phyloP scores from a whole-genome alignment of 371 early-diverging fungal species.

The Capillidium rhysosporum region DNA sequence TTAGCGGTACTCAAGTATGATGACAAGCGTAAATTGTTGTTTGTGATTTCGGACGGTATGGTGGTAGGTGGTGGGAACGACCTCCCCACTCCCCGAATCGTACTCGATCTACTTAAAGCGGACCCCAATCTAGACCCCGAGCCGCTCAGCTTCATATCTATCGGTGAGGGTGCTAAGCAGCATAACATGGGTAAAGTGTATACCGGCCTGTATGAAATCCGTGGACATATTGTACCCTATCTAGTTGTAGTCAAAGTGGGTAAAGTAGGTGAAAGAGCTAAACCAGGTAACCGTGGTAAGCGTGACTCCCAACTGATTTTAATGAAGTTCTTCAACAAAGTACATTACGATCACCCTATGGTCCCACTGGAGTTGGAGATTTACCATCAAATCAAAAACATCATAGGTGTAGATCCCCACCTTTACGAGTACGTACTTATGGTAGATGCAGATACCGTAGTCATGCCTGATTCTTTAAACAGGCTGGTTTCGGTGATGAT shows the following conservation, averaged over 20 bases:
- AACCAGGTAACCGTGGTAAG: conserved; percentile 96
- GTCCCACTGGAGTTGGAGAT: conserved; percentile 85
- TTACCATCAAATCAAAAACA: conserved; percentile 78
- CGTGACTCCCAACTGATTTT: conserved; percentile 97
- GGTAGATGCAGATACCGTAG: conserved; percentile 93
- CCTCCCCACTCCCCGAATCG: conserved; percentile 88
- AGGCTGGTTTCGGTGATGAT: conserved; percentile 74
- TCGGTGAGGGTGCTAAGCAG: conserved; percentile 77
- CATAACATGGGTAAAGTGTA: conserved; percentile 94
- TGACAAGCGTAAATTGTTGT: conserved; percentile 81
- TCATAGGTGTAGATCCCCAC: conserved; percentile 70
- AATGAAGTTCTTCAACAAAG: conserved; percentile 94
- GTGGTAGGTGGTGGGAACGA: conserved; percentile 91
- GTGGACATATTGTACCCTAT: conserved; percentile 75
- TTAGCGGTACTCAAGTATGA: conserved; percentile 72
- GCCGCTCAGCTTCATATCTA: conserved; percentile 75
- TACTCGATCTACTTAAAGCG: conserved; percentile 81
- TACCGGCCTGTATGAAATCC: conserved; percentile 82
- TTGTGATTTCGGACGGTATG: conserved; percentile 76
- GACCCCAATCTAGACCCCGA: conserved; percentile 74
- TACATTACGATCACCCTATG: conserved; percentile 82
- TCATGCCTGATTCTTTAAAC: conserved; percentile 59
- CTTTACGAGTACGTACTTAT: conserved; percentile 85
- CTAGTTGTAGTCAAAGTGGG: conserved; percentile 90
- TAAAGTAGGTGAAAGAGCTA: conserved; percentile 45